phyloP scores from a whole-genome alignment of 768 basidiomycete species.

The Candolleomyces eurysporus region DNA sequence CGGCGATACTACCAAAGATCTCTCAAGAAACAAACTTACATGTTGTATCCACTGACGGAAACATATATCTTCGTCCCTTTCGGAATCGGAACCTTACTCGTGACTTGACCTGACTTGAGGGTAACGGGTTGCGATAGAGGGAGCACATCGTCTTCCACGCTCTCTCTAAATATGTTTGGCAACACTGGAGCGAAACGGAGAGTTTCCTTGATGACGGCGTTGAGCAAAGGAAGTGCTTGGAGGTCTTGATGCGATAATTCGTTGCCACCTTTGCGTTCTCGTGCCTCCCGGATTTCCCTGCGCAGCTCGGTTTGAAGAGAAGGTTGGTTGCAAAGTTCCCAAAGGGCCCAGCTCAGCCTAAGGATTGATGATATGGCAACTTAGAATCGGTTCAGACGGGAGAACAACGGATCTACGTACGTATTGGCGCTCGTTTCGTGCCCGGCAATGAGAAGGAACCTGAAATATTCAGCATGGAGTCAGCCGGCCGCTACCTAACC shows the following conservation, averaged over 20 bases:
- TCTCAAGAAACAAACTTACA: neutral
- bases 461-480: too few relatives aligned
- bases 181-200: neutral
- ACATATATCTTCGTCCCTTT: neutral
- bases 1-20: too few relatives aligned
- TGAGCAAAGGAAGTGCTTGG: neutral
- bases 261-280: neutral
- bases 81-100: neutral
- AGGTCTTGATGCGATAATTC: neutral
- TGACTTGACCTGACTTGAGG: neutral
- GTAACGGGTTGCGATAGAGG: neutral
- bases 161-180: neutral
- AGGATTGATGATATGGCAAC: neutral
- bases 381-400: neutral
- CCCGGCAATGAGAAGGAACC: too few relatives aligned
- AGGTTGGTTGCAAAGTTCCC: neutral
- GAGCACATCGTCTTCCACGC: neutral
- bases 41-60: neutral
- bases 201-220: constrained; percentile 1
- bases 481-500: too few relatives aligned
- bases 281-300: neutral
- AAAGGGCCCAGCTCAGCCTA: neutral
- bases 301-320: neutral
- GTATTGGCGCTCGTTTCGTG: too few relatives aligned
- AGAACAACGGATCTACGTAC: neutral